These are phyloP conservation scores for Drechslera avenae DNA, from an alignment of 2,329 filamentous ascomycete genomes.

Conservation along the genomic window DNA sequence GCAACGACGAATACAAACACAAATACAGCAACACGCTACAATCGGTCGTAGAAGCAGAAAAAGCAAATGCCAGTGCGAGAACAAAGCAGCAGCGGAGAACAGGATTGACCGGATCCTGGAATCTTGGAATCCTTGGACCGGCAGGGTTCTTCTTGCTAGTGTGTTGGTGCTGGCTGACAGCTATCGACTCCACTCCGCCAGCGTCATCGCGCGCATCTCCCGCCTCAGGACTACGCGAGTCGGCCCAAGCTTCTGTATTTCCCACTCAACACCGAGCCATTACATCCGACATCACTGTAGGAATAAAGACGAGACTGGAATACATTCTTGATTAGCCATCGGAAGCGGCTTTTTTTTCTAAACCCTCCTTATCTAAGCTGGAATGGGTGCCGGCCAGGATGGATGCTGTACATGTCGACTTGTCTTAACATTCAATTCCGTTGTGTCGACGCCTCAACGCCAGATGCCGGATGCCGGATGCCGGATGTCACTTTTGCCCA, in stretches of 20 bases:
- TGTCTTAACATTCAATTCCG: constrained; percentile 25
- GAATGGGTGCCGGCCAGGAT: not conserved
- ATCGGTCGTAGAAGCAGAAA: not conserved
- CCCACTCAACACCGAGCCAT: constrained; percentile 2
- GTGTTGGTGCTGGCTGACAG: constrained; percentile 19
- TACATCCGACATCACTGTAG: not conserved
- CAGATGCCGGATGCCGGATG: constrained; percentile 8
- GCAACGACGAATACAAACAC: not conserved
- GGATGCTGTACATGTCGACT: constrained; percentile 22
- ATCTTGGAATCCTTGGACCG: not conserved
- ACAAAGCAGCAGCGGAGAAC: constrained; percentile 3
- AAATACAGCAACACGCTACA: constrained; percentile 1
- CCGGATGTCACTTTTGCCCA: constrained; percentile 29
- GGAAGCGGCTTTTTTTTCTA: not conserved
- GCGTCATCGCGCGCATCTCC: constrained; percentile 23
- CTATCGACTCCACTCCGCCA: constrained; percentile 2
- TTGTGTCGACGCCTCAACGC: constrained; percentile 31
- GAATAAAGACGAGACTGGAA: not conserved
- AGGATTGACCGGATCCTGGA: not conserved
- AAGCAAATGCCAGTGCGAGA: constrained; percentile 3
- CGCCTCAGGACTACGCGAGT: constrained; percentile 2
- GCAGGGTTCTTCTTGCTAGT: constrained; percentile 7
- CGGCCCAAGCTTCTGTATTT: constrained; percentile 19
- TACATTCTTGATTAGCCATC: constrained; percentile 4
- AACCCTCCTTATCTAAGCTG: constrained; percentile 1